phyloP scores from a whole-genome alignment of 2,329 filamentous ascomycete species.

The Arthrobotrys musiformis region DNA sequence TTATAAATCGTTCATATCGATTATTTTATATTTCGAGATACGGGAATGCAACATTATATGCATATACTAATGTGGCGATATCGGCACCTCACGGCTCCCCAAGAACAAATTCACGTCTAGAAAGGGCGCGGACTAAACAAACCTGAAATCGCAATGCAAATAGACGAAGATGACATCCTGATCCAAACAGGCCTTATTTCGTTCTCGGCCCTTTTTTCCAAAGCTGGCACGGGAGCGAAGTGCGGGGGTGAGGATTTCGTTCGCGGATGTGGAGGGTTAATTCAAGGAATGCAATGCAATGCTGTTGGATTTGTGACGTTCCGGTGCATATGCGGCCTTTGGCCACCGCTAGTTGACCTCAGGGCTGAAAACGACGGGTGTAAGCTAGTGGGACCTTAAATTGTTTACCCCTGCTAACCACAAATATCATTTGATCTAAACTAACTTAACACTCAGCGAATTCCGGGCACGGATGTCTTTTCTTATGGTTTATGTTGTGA shows the following conservation, averaged over 20 bases:
- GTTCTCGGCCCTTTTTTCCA: not conserved
- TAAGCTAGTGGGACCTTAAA: no score
- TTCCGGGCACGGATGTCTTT: not conserved
- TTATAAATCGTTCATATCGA: no score
- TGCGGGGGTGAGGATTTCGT: no score
- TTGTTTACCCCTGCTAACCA: not conserved
- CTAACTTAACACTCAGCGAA: no score
- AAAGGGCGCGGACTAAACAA: not conserved
- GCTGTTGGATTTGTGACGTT: conserved; percentile 29
- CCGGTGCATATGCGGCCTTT: conserved; percentile 13
- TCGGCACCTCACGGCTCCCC: no score
- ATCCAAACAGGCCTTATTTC: not conserved
- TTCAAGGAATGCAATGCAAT: not conserved
- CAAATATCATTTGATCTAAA: no score
- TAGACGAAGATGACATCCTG: conserved; percentile 13
- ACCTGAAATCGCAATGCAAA: conserved; percentile 49
- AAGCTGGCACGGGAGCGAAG: not conserved
- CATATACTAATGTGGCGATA: not conserved
- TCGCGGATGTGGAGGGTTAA: not conserved
- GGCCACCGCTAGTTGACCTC: not conserved
- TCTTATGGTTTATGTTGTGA: not conserved
- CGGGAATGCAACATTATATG: no score
- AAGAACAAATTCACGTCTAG: no score
- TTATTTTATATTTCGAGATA: no score
- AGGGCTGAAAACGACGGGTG: conserved; percentile 15